Percentiles rank a stretch among this genome's conserved stretches.
Evolutionary conservation across 140 eudicot genomes (phyloP).

Genomic region (Oenanthe javanica): DNA sequence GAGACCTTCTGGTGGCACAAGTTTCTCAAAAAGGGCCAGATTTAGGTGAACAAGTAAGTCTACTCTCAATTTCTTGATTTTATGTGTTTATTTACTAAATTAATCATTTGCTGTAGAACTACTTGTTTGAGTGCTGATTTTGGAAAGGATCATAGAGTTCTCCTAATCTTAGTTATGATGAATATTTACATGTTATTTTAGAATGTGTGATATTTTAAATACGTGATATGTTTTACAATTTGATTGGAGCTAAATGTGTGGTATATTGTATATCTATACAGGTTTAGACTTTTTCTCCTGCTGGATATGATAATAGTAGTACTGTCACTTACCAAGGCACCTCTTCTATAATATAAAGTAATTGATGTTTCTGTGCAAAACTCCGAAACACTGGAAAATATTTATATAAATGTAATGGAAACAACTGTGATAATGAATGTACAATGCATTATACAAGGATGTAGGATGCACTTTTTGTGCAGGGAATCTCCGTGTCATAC

Average conservation of each 20-base stretch:
- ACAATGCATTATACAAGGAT: not conserved
- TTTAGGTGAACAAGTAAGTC: slow-evolving; percentile 11
- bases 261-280: not conserved
- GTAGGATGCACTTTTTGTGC: not conserved
- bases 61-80: not conserved
- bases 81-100: not conserved
- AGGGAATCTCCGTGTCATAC: not conserved
- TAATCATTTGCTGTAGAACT: not conserved
- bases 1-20: slow-evolving; percentile 10
- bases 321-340: no score
- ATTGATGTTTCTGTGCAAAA: not conserved
- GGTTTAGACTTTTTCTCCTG: not conserved
- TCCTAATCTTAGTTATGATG: not conserved
- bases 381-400: not conserved
- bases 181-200: not conserved
- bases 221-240: not conserved
- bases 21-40: slow-evolving; percentile 3
- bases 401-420: no score
- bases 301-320: not conserved
- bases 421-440: no score
- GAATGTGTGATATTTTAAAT: not conserved
- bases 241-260: not conserved
- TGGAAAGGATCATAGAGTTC: not conserved
- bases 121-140: not conserved
- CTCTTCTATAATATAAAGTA: not conserved